A percentile compares a stretch with the other conserved stretches of the same genome.
phyloP scores from a whole-genome alignment of 2,329 filamentous ascomycete species.

The Penicillium polonicum region DNA sequence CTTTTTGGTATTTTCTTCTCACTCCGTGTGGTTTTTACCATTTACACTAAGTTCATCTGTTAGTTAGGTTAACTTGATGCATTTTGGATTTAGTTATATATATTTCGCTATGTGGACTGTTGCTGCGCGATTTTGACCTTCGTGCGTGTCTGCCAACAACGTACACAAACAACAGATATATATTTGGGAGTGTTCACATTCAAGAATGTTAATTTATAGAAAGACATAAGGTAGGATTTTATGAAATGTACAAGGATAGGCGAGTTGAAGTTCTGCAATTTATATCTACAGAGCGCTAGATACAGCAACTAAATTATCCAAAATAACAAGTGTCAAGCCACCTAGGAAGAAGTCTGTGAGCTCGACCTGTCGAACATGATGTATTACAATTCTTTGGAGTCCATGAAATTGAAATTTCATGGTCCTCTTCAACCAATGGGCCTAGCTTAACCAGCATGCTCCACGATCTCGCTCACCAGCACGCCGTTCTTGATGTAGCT shows the following conservation, averaged over 20 bases:
- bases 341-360: background rate
- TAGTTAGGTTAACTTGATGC: background rate
- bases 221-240: too few species aligned
- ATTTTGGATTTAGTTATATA: background rate
- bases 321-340: background rate
- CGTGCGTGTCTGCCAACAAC: background rate
- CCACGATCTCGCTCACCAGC: slow-evolving; percentile 89
- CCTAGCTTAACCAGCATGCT: slow-evolving; percentile 70
- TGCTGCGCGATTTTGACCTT: background rate
- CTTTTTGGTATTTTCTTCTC: background rate
- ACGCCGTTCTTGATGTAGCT: slow-evolving; percentile 73
- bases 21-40: background rate
- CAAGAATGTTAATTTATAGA: background rate
- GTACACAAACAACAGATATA: background rate
- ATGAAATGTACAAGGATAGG: background rate
- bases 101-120: background rate
- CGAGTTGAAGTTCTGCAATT: slow-evolving; percentile 13
- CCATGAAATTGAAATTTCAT: background rate
- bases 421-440: background rate
- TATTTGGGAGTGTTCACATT: background rate
- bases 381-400: background rate
- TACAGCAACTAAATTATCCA: slow-evolving; percentile 17
- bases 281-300: slow-evolving; percentile 25
- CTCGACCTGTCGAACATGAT: background rate
- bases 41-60: background rate